Percentiles rank a stretch among this genome's conserved stretches.
Evolutionary conservation across 2,329 filamentous ascomycete species (phyloP).

Genomic region (Talaromyces sp.): DNA sequence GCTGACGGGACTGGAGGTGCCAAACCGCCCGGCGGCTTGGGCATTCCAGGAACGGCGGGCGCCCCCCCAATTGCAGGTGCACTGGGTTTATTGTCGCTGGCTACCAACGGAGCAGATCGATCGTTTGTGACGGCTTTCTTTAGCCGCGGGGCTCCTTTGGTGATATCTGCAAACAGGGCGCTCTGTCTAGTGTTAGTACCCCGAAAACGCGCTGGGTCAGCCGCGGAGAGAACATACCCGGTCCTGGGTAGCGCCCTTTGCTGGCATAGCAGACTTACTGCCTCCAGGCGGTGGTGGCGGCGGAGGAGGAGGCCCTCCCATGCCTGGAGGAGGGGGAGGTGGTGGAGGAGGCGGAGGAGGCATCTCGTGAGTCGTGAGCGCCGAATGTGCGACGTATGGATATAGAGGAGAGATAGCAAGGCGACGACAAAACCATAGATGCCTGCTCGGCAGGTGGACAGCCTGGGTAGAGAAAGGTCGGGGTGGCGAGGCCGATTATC

Average conservation of each 20-base stretch:
- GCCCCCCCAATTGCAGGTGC: constrained; percentile 67
- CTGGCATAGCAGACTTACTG: constrained; percentile 53
- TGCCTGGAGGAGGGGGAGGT: constrained; percentile 60
- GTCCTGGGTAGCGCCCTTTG: constrained; percentile 51
- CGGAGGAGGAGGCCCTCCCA: constrained; percentile 56
- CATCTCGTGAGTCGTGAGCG: constrained; percentile 25
- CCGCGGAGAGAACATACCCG: constrained; percentile 52
- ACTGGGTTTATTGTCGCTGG: constrained; percentile 50
- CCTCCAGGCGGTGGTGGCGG: constrained; percentile 57
- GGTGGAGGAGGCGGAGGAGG: constrained; percentile 62
- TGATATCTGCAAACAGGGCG: constrained; percentile 82
- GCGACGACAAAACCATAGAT: constrained; percentile 6
- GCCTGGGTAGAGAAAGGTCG: background rate
- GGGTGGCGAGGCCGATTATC: background rate
- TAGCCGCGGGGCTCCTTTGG: constrained; percentile 65
- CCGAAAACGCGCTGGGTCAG: background rate
- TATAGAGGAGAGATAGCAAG: background rate
- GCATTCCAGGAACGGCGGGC: constrained; percentile 69
- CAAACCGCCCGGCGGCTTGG: constrained; percentile 58
- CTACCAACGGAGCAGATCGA: constrained; percentile 74
- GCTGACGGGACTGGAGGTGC: constrained; percentile 65
- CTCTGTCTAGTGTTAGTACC: constrained; percentile 51
- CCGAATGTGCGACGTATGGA: background rate
- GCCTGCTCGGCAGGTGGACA: constrained; percentile 10
- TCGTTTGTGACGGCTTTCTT: constrained; percentile 91